A percentile compares a stretch with the other conserved stretches of the same genome.
Evolutionary conservation across 345 rosid genomes (phyloP).

Genomic region (Euphorbia lathyris): DNA sequence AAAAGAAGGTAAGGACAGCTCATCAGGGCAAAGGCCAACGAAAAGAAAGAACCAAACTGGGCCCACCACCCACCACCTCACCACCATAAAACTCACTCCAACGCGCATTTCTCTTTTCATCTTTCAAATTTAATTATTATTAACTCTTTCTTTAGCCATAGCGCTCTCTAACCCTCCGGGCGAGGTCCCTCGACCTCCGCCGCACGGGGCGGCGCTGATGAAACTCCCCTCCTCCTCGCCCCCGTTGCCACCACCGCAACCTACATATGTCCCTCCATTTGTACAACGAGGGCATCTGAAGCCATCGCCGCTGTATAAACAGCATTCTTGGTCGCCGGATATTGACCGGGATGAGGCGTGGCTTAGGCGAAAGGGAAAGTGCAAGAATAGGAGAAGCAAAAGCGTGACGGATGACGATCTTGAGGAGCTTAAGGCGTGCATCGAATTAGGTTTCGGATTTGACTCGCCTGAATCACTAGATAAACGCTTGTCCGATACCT

Average conservation of each 20-base stretch:
- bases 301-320: constrained; percentile 52
- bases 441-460: constrained; percentile 85
- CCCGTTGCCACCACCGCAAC: constrained; percentile 10
- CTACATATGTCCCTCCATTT: background rate
- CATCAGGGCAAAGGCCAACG: constrained; percentile 19
- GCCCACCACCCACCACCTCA: constrained; percentile 19
- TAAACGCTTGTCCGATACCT: constrained; percentile 66
- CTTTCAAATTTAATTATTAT: background rate
- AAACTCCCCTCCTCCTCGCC: background rate
- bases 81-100: background rate
- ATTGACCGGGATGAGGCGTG: constrained; percentile 78
- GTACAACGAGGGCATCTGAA: constrained; percentile 9
- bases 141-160: constrained; percentile 12
- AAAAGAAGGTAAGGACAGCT: constrained; percentile 15
- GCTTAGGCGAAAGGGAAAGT: constrained; percentile 60
- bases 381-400: constrained; percentile 48
- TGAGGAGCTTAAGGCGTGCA: constrained; percentile 86
- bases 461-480: constrained; percentile 62
- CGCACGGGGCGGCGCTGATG: constrained; percentile 17
- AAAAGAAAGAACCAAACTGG: constrained; percentile 10
- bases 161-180: constrained; percentile 19
- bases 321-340: constrained; percentile 91
- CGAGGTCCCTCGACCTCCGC: constrained; percentile 35
- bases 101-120: background rate
- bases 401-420: constrained; percentile 91